Percentiles rank a stretch among this genome's conserved stretches.
Evolutionary conservation across 1,139 yeast species (phyloP).

Genomic region (Meyerozyma smithsonii): DNA sequence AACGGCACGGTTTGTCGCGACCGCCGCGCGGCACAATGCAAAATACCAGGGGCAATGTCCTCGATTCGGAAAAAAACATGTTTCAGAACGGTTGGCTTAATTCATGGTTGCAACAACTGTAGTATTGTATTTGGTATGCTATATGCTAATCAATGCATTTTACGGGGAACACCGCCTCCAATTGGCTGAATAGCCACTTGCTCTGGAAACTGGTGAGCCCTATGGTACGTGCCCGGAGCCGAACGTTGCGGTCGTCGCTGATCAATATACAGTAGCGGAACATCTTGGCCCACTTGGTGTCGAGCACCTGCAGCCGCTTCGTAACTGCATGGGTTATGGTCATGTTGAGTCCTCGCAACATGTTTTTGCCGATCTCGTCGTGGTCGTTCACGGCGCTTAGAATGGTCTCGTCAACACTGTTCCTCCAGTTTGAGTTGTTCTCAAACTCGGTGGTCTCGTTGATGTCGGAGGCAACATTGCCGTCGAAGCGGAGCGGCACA

Average conservation of each 20-base stretch:
- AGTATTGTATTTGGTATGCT: not conserved
- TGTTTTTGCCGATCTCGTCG: slow-evolving; percentile 40
- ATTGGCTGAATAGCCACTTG: slow-evolving; percentile 54
- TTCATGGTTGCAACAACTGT: not conserved
- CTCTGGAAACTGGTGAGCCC: slow-evolving; percentile 57
- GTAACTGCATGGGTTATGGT: slow-evolving; percentile 14
- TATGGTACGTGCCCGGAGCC: slow-evolving; percentile 57
- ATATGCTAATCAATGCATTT: slow-evolving; percentile 36
- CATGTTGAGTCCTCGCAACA: slow-evolving; percentile 33
- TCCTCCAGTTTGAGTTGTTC: slow-evolving; percentile 62
- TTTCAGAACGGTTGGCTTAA: not conserved
- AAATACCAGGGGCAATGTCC: not conserved
- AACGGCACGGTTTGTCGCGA: not conserved
- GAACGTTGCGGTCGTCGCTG: slow-evolving; percentile 72
- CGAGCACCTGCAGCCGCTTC: slow-evolving; percentile 16
- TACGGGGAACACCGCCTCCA: slow-evolving; percentile 38
- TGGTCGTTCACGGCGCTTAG: slow-evolving; percentile 46
- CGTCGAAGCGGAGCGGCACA: slow-evolving; percentile 50
- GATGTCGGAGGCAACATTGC: slow-evolving; percentile 50
- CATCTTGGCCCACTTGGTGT: slow-evolving; percentile 31
- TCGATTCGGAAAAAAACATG: not conserved
- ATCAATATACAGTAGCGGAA: slow-evolving; percentile 59
- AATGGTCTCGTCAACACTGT: slow-evolving; percentile 57
- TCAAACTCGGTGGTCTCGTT: slow-evolving; percentile 57
- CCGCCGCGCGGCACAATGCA: not conserved